Percentiles rank a stretch among this genome's conserved stretches.
Conservation (phyloP, 257 asterid species). For the Fraxinus anomala region DNA sequence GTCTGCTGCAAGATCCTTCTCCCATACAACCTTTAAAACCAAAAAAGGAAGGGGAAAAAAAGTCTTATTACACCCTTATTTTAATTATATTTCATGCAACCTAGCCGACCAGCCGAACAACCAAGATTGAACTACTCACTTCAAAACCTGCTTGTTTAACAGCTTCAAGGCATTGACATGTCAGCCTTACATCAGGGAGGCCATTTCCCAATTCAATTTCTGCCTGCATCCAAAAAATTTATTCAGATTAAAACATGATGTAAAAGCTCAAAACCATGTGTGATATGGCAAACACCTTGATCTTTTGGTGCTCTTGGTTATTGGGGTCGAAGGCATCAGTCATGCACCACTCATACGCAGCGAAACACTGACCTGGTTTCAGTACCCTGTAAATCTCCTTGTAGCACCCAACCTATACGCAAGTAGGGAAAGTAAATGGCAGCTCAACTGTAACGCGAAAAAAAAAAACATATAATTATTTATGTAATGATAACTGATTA, state of each 20-base stretch:
- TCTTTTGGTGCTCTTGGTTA: constrained; percentile 73
- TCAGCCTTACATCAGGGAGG: constrained; percentile 78
- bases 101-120: neutral
- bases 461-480: too few species aligned
- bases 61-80: neutral
- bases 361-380: constrained; percentile 72
- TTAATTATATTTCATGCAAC: neutral
- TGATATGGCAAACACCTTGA: constrained; percentile 56
- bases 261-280: neutral
- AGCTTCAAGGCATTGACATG: constrained; percentile 76
- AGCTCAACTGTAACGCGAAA: neutral
- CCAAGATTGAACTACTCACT: constrained; percentile 43
- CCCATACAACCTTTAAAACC: constrained; percentile 69
- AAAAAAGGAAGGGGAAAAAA: neutral
- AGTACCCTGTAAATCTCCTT: constrained; percentile 84
- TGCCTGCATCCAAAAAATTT: constrained; percentile 46
- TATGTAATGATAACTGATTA: too few species aligned
- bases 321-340: constrained; percentile 76
- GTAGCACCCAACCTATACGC: constrained; percentile 83
- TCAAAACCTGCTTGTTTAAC: constrained; percentile 85
- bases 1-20: constrained; percentile 83
- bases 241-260: constrained; percentile 10
- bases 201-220: constrained; percentile 97
- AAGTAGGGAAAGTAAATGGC: constrained; percentile 8
- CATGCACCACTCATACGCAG: constrained; percentile 99